Conservation (phyloP, 2,329 filamentous ascomycete species). For the Epichloe baconii region DNA sequence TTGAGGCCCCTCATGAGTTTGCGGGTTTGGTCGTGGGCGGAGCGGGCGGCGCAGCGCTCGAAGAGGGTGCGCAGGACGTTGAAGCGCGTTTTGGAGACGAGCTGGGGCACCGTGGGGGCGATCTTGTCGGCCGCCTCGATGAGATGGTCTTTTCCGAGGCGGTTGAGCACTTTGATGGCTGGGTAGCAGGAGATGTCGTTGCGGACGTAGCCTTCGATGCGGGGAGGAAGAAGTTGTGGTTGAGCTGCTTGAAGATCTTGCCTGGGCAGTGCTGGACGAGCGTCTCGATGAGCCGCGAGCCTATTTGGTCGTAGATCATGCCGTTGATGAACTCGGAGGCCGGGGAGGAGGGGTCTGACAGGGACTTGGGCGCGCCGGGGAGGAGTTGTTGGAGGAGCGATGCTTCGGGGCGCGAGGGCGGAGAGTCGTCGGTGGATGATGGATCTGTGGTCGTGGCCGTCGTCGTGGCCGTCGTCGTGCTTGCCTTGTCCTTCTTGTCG, state of each 20-base stretch:
- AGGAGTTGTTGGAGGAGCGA: conserved; percentile 65
- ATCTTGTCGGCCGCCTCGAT: conserved; percentile 59
- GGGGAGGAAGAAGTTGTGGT: conserved; percentile 64
- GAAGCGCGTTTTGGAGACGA: conserved; percentile 64
- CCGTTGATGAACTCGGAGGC: conserved; percentile 69
- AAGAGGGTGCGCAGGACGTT: conserved; percentile 71
- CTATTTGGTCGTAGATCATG: conserved; percentile 79
- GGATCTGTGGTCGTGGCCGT: not conserved
- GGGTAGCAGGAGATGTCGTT: conserved; percentile 89
- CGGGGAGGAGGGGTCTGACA: conserved; percentile 59
- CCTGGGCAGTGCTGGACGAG: conserved; percentile 70
- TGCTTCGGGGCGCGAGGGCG: conserved; percentile 3
- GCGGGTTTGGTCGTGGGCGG: conserved; percentile 38
- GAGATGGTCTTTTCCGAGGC: conserved; percentile 78
- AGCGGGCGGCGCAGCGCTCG: conserved; percentile 64
- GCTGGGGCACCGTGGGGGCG: conserved; percentile 54
- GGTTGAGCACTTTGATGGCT: conserved; percentile 67
- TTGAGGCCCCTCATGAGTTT: conserved; percentile 34
- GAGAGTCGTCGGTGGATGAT: not conserved
- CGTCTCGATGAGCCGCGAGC: conserved; percentile 79
- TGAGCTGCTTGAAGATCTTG: conserved; percentile 82
- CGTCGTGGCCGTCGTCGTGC: not conserved
- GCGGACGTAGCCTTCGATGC: conserved; percentile 67
- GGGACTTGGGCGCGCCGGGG: conserved; percentile 58
- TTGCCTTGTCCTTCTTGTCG: conserved; percentile 2